Conservation (phyloP, 345 rosid species). For the Lepidium didymum region DNA sequence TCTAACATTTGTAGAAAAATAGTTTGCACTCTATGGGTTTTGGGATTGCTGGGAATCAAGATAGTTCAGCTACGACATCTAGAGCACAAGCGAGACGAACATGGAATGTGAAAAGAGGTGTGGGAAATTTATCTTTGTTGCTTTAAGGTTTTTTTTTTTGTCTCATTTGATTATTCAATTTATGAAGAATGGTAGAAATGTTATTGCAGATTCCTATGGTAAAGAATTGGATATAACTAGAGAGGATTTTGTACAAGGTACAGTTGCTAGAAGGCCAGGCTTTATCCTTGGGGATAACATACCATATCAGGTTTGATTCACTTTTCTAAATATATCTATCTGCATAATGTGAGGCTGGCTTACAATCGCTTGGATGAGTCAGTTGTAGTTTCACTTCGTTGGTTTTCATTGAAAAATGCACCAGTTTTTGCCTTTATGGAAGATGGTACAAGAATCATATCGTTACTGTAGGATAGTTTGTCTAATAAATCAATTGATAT, state of each 20-base stretch:
- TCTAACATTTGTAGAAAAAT: conserved; percentile 38
- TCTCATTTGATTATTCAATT: background rate
- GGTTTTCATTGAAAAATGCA: background rate
- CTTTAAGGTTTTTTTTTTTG: conserved; percentile 4
- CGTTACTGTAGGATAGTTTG: background rate
- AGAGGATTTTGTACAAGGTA: conserved; percentile 24
- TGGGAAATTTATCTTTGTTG: background rate
- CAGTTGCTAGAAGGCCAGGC: conserved; percentile 16
- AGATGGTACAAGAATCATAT: background rate
- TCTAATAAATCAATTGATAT: background rate
- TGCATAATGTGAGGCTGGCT: background rate
- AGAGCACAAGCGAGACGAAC: conserved; percentile 23
- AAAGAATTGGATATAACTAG: conserved; percentile 14
- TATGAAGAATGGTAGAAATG: background rate
- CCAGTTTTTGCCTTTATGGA: background rate
- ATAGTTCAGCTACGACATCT: conserved; percentile 26
- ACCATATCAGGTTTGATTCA: conserved; percentile 38
- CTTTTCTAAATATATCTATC: background rate
- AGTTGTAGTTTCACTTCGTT: background rate
- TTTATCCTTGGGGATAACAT: conserved; percentile 14
- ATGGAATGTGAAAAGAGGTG: conserved; percentile 35
- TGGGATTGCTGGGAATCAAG: conserved; percentile 20
- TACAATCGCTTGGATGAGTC: background rate
- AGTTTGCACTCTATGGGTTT: conserved; percentile 22
- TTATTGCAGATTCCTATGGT: conserved; percentile 36